These are phyloP conservation scores for Elongisporangium prolatum DNA, from an alignment of 352 stramenopile genomes.

Conservation along the genomic window DNA sequence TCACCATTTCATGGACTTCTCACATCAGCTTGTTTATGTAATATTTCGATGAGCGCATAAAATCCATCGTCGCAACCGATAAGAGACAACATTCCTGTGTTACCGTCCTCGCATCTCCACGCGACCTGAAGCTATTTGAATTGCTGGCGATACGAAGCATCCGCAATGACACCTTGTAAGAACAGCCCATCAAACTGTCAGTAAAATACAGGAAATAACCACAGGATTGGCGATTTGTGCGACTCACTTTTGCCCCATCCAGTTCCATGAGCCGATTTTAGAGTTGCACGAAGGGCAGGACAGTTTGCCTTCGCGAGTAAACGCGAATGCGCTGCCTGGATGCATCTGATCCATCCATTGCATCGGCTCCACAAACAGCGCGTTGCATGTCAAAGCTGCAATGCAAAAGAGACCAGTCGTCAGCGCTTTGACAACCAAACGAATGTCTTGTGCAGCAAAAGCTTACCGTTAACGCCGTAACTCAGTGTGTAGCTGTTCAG, in stretches of 20 bases:
- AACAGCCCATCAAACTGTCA: not conserved
- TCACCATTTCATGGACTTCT: too few species aligned
- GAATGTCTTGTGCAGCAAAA: not conserved
- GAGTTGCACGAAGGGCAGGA: constrained; percentile 57
- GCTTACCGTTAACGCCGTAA: not conserved
- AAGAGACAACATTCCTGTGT: too few species aligned
- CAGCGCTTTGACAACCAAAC: not conserved
- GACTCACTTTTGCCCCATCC: constrained; percentile 70
- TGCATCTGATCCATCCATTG: constrained; percentile 46
- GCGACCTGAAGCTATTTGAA: constrained; percentile 55
- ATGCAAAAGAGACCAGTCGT: not conserved
- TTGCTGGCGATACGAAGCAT: constrained; percentile 43
- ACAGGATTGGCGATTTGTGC: not conserved
- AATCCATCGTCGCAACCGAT: too few species aligned
- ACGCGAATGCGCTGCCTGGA: constrained; percentile 13
- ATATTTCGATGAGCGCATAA: too few species aligned
- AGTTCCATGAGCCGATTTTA: constrained; percentile 77
- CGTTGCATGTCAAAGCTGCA: not conserved
- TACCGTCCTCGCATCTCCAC: constrained; percentile 29
- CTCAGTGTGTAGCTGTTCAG: not conserved
- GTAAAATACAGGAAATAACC: not conserved
- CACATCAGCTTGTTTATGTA: too few species aligned
- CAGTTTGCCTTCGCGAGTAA: constrained; percentile 52
- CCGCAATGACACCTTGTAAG: constrained; percentile 51
- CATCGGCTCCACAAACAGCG: constrained; percentile 61